phyloP scores from a whole-genome alignment of 2,329 filamentous ascomycete genomes.

The Arthrobotrys conoides region DNA sequence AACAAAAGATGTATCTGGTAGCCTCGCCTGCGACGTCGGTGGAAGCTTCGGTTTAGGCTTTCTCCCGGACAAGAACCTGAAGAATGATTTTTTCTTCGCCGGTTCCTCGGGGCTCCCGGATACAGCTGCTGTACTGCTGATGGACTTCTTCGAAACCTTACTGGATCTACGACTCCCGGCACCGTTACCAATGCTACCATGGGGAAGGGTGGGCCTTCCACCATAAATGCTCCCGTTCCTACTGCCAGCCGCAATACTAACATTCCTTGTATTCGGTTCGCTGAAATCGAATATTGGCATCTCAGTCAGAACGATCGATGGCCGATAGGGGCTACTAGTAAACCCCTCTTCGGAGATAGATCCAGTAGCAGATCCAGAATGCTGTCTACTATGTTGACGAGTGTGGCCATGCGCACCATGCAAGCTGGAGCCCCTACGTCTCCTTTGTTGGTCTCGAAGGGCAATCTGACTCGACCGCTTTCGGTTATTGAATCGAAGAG shows the following conservation, averaged over 20 bases:
- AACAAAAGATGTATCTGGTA: constrained; percentile 13
- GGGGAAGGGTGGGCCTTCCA: constrained; percentile 1
- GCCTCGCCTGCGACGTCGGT: constrained; percentile 22
- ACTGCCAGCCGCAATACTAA: constrained; percentile 24
- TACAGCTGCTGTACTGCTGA: constrained; percentile 17
- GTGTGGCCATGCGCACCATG: constrained; percentile 25
- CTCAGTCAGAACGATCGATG: constrained; percentile 45
- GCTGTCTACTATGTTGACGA: constrained; percentile 30
- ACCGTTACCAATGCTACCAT: constrained; percentile 9
- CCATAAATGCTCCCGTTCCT: constrained; percentile 28
- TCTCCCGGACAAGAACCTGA: constrained; percentile 37
- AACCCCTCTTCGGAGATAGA: constrained; percentile 39
- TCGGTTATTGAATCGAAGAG: constrained; percentile 3
- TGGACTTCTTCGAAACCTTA: constrained; percentile 49
- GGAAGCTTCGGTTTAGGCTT: constrained; percentile 2
- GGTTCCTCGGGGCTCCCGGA: constrained; percentile 26
- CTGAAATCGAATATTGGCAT: constrained; percentile 46
- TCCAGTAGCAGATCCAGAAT: constrained; percentile 9
- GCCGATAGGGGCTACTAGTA: constrained; percentile 41
- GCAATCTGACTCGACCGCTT: constrained; percentile 39
- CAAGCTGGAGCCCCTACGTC: constrained; percentile 27
- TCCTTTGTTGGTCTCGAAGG: constrained; percentile 16
- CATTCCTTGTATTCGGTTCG: constrained; percentile 39
- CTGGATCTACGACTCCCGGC: constrained; percentile 24
- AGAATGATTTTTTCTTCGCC: constrained; percentile 39